Conservation (phyloP, 2,329 filamentous ascomycete species). For the Phialophora expanda region DNA sequence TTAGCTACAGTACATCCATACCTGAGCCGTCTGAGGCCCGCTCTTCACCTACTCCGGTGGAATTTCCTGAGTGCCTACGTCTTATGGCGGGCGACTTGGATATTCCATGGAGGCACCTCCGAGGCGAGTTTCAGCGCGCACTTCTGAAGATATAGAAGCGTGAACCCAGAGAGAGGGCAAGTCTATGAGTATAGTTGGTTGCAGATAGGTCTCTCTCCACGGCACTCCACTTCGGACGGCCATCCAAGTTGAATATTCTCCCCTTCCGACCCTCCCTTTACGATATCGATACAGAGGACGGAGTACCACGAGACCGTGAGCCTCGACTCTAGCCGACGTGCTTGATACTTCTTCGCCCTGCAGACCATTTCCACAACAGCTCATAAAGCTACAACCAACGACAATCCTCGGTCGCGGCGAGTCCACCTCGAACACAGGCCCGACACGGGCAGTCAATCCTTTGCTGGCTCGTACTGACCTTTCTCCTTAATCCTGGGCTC, state of each 20-base stretch:
- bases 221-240: background rate
- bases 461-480: too few species aligned
- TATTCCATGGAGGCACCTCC: background rate
- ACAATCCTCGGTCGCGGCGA: background rate
- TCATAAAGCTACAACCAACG: background rate
- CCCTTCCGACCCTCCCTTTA: background rate
- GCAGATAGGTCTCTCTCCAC: background rate
- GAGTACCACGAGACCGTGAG: background rate
- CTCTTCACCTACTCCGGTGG: too few species aligned
- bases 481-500: too few species aligned
- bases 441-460: background rate
- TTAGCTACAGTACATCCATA: background rate
- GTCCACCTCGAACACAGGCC: background rate
- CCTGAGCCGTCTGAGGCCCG: too few species aligned
- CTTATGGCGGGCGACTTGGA: background rate
- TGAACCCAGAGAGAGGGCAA: background rate
- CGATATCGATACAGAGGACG: background rate
- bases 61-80: background rate
- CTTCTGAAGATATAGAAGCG: background rate
- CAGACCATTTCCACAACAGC: background rate
- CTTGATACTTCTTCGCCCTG: background rate
- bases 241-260: background rate
- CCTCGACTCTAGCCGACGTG: background rate
- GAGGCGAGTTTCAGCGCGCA: background rate
- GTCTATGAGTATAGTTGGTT: background rate